A percentile compares a stretch with the other conserved stretches of the same genome.
Conservation (phyloP, 2,329 filamentous ascomycete species). For the Penicillium crustosum region DNA sequence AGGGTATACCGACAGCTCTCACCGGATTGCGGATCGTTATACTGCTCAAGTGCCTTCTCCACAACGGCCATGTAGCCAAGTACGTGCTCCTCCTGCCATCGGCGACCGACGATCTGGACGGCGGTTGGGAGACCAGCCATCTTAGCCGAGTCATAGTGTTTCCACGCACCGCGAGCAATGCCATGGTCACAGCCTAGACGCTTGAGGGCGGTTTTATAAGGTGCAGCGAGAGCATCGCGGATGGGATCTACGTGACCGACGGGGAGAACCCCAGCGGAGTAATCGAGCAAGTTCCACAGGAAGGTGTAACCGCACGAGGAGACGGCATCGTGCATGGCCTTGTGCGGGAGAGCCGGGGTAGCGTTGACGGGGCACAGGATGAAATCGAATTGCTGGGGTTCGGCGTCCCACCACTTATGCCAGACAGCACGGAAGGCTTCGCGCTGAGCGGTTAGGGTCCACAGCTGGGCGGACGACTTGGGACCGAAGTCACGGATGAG, state of each 20-base stretch:
- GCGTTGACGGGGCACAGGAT: conserved; percentile 84
- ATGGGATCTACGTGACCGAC: conserved; percentile 77
- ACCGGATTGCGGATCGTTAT: conserved; percentile 33
- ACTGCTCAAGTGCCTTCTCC: conserved; percentile 67
- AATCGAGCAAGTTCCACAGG: conserved; percentile 90
- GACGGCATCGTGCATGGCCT: conserved; percentile 80
- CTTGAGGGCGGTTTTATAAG: conserved; percentile 41
- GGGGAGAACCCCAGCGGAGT: conserved; percentile 77
- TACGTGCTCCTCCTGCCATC: conserved; percentile 86
- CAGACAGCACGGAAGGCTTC: conserved; percentile 76
- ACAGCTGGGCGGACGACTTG: conserved; percentile 75
- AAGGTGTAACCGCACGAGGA: conserved; percentile 92
- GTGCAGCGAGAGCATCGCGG: conserved; percentile 64
- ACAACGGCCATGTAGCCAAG: conserved; percentile 75
- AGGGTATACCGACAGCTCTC: conserved; percentile 38
- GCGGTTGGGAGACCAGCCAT: conserved; percentile 90
- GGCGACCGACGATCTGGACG: conserved; percentile 76
- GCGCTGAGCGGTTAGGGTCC: conserved; percentile 73
- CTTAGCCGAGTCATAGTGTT: conserved; percentile 73
- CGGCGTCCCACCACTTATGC: conserved; percentile 80
- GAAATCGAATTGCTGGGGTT: conserved; percentile 70
- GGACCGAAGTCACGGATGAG: conserved; percentile 71
- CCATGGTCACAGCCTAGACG: conserved; percentile 63
- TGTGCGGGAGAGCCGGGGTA: conserved; percentile 82
- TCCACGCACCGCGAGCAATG: conserved; percentile 79